Percentiles rank a stretch among this genome's conserved stretches.
Evolutionary conservation across 176 grass and related monocot genomes (phyloP).

Genomic region (Melocanna baccifera): DNA sequence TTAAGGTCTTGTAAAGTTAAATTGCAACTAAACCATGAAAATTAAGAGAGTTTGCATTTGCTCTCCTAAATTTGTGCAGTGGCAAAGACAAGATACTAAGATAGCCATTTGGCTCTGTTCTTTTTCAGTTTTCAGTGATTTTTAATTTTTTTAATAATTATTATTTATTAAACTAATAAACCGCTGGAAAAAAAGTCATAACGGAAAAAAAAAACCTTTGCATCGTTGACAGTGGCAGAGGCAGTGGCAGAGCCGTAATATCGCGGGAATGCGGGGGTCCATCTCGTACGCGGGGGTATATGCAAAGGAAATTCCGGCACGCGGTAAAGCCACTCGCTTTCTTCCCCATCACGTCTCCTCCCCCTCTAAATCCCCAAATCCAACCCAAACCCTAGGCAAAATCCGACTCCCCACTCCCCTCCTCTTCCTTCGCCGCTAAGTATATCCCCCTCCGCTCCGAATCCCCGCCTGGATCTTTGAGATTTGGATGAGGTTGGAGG

Average conservation of each 20-base stretch:
- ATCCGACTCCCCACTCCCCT: background rate
- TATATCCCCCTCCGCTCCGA: background rate
- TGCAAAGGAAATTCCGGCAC: conserved; percentile 23
- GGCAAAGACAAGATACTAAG: too few species aligned
- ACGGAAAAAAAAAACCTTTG: too few species aligned
- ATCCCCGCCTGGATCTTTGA: background rate
- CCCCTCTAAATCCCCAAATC: conserved; percentile 29
- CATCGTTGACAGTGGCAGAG: background rate
- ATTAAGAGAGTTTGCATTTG: too few species aligned
- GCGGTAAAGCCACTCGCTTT: conserved; percentile 51
- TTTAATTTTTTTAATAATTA: too few species aligned
- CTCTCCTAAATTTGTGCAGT: too few species aligned
- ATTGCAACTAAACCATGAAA: background rate
- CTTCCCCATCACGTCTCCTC: conserved; percentile 42
- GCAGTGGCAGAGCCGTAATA: conserved; percentile 21
- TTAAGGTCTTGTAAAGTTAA: background rate
- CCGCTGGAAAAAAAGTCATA: too few species aligned
- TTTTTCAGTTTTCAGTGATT: too few species aligned
- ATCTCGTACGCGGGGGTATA: conserved; percentile 22
- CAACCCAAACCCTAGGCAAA: conserved; percentile 35
- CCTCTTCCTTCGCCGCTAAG: conserved; percentile 45
- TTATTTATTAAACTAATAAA: too few species aligned
- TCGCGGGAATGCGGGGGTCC: background rate
- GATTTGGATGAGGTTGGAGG: background rate
- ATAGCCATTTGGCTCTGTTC: too few species aligned